Conservation (phyloP, 2,329 filamentous ascomycete genomes). For the Dactylellina parvicollis region DNA sequence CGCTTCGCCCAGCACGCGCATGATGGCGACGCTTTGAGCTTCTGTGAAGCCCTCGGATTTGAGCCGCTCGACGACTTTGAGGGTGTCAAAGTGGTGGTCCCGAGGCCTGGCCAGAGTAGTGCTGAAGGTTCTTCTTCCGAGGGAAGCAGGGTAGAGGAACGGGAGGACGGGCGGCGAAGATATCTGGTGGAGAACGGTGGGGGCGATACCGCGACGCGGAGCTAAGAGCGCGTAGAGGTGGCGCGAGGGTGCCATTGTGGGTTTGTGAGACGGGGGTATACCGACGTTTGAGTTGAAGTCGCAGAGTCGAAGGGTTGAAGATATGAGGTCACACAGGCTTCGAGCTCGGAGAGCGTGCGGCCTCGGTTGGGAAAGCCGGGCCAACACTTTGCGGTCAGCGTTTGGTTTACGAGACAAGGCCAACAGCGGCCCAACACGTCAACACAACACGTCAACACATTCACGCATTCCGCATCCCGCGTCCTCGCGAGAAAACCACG, state of each 20-base stretch:
- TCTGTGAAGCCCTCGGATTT: conserved; percentile 94
- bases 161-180: conserved; percentile 16
- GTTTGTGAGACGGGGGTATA: no score
- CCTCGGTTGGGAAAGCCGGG: no score
- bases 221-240: neutral
- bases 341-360: no score
- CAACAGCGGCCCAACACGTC: no score
- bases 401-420: no score
- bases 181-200: conserved; percentile 18
- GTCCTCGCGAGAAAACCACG: no score
- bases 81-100: conserved; percentile 97
- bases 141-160: conserved; percentile 25
- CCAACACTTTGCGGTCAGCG: no score
- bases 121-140: conserved; percentile 71
- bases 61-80: conserved; percentile 93
- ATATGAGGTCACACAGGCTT: neutral
- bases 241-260: conserved; percentile 17
- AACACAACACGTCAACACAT: no score
- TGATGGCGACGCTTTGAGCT: conserved; percentile 95
- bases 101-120: conserved; percentile 70
- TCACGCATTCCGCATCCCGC: no score
- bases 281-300: conserved; percentile 1
- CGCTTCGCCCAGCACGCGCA: conserved; percentile 95
- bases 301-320: neutral
- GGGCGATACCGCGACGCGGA: conserved; percentile 1